Base-by-base conservation (phyloP, 345 rosid genomes). In the Syzygium aqueum region DNA sequence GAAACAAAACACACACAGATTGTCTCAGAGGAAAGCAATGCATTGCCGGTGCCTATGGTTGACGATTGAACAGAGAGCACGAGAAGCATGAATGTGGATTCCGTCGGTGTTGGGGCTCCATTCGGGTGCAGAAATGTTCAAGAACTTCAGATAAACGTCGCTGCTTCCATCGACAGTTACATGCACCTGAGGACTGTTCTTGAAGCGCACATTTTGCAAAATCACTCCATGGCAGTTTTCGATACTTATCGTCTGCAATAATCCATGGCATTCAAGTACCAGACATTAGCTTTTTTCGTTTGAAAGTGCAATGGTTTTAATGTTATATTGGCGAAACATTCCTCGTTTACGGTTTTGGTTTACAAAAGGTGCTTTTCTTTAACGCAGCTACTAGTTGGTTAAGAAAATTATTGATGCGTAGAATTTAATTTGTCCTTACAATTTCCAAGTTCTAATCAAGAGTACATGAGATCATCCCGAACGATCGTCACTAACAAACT, bases 21-120 rank as follows among this genome's bases (percentile, higher is more conserved):
- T 7, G 22, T 65, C 77, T 65, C 6, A 30, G 16, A 30, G 43
- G 77, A 65, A 8, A 65, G 40, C 77, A 30, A 65, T 16, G 77
- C 77, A 65, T 65, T 11, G 63, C 94, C 90, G 6, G 84, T 27
- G 25, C 84, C 88, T 15, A 90, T 90, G 15, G 7, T 6, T 2
- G 90, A 56, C 23, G 65, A 28, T 2, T 46, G 65, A 50, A 93
- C 85, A 2, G 30, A 61, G 25, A 92, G 88, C 49, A 23, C 6
- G 11, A 49, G 88, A 90, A 2, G 3, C 0, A 3, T 89, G 65
- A n/a, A 92, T 57, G 84, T 90, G 92, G 85, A 93, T 92, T 53
- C 93, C 93, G 78, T 93, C 93, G 5, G 93, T 92, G n/a, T 91
- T 92, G 19, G 93, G 93, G 88, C 93, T 93, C 11, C 33, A 37